These are phyloP conservation scores for Solanum hybrid DNA, from an alignment of 305 asterid genomes.

Conservation along the genomic window DNA sequence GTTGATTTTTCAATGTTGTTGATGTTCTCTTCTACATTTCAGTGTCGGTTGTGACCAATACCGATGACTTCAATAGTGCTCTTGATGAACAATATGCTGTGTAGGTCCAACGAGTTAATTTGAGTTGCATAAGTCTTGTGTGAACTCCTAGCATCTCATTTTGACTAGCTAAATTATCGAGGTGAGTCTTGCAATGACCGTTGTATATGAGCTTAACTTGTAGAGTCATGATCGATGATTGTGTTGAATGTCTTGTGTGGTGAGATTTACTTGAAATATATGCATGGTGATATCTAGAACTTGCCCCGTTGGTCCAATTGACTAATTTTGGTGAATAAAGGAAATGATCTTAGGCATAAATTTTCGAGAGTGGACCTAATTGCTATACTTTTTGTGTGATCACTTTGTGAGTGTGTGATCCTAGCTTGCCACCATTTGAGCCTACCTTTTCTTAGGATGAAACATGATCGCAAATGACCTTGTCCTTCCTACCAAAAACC, in stretches of 20 bases:
- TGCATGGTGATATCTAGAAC: not conserved
- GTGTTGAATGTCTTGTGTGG: not conserved
- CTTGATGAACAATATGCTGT: not conserved
- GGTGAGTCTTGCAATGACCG: not conserved
- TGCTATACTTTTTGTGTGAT: too few relatives aligned
- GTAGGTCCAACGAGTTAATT: not conserved
- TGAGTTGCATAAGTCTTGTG: not conserved
- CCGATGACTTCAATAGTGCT: not conserved
- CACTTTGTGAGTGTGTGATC: too few relatives aligned
- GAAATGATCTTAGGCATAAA: too few relatives aligned
- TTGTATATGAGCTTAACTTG: not conserved
- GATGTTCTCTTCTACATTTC: not conserved
- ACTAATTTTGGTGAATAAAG: not conserved
- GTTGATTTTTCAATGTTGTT: too few relatives aligned
- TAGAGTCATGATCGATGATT: not conserved
- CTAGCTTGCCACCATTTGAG: too few relatives aligned
- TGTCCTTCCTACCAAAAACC: too few relatives aligned
- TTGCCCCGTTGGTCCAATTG: not conserved
- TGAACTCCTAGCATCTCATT: not conserved
- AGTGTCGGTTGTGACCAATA: not conserved
- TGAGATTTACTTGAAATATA: not conserved
- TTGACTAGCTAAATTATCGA: not conserved
- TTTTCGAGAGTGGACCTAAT: too few relatives aligned
- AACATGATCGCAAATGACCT: too few relatives aligned
- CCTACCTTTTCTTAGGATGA: too few relatives aligned